A percentile compares a stretch with the other conserved stretches of the same genome.
These are phyloP conservation scores for Pseudocercospora fijiensis DNA, from an alignment of 2,329 filamentous ascomycete species.

Conservation along the genomic window DNA sequence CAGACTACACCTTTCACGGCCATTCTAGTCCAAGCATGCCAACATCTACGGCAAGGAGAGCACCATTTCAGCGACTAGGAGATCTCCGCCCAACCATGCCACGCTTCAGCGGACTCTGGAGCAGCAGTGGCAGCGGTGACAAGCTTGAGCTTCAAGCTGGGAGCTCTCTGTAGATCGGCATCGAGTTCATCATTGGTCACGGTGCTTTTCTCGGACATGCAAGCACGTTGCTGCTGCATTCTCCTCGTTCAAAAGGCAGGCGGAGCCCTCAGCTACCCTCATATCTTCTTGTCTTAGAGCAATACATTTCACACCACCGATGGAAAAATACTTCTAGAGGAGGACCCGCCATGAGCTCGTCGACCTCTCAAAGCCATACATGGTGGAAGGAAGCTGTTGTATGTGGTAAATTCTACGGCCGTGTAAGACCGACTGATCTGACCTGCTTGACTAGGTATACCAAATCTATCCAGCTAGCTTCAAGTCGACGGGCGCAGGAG, in stretches of 20 bases:
- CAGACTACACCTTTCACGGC: not conserved
- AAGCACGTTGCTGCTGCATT: not conserved
- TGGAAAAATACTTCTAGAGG: constrained; percentile 36
- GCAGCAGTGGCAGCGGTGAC: not conserved
- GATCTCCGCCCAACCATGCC: not conserved
- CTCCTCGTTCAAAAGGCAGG: not conserved
- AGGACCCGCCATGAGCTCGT: constrained; percentile 31
- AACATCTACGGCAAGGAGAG: not conserved
- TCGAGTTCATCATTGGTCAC: not conserved
- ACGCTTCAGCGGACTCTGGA: not conserved
- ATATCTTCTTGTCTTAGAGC: not conserved
- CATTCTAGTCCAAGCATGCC: not conserved
- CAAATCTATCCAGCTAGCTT: constrained; percentile 62
- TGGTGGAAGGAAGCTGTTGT: constrained; percentile 42
- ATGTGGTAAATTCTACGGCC: not conserved
- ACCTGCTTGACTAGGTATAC: constrained; percentile 31
- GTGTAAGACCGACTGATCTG: not conserved
- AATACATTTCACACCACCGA: not conserved
- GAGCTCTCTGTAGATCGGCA: not conserved
- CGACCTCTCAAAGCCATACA: not conserved
- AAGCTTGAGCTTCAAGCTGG: not conserved
- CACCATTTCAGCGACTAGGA: not conserved
- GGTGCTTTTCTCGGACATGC: not conserved
- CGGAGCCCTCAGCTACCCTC: not conserved
- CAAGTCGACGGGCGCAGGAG: constrained; percentile 57